Evolutionary conservation across 2,329 filamentous ascomycete species (phyloP), one percentile per base, ranked within the genome.

Genomic region (Trichoderma brevicompactum): DNA sequence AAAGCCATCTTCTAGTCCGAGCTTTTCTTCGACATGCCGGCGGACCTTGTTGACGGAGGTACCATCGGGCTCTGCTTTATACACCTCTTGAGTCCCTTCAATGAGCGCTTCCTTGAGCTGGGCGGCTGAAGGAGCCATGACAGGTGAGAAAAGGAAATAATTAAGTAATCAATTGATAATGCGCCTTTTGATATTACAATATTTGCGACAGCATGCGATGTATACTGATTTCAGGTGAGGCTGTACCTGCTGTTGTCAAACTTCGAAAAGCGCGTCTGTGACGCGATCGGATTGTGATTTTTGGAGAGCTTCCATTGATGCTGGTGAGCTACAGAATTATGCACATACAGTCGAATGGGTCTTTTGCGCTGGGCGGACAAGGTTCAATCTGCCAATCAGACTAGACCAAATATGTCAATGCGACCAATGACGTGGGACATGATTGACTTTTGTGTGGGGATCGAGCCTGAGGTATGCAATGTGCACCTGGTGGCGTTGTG

Each of bases 41-140:
- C 87, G 85, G 63, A 87, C 81, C 56, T 78, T 79, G 70, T 87
- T 88, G 66, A 89, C 85, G 0, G 84, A 84, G 8, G 87, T 79
- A 3, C 78, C 69, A 19, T 83, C 80, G 4, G 80, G 78, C 12
- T 80, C 77, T 19, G 73, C 71, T 32, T 77, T 73, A 70, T 81
- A 85, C 46, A 86, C 71, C 2, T 78, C 75, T 58, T 74, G 77
- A 41, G 85, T 83, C 4, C 79, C 79, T n/a, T 80, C 74, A 49
- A 79, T 75, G 13, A 88, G 78, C 60, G 78, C 80, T 54, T 76
- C 71, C 68, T 84, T 79, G 28, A 87, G 74, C 46, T 75, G 71
- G 66, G 79, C 74, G 32, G 74, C 71, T 5, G 79, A 78, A 2
- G 79, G 79, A 6, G 79, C 74, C 80, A 83, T 84, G 56, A 7